Evolutionary conservation across 768 basidiomycete genomes (phyloP), one percentile per base, ranked within the genome.

Genomic region (Suillus tomentosus): DNA sequence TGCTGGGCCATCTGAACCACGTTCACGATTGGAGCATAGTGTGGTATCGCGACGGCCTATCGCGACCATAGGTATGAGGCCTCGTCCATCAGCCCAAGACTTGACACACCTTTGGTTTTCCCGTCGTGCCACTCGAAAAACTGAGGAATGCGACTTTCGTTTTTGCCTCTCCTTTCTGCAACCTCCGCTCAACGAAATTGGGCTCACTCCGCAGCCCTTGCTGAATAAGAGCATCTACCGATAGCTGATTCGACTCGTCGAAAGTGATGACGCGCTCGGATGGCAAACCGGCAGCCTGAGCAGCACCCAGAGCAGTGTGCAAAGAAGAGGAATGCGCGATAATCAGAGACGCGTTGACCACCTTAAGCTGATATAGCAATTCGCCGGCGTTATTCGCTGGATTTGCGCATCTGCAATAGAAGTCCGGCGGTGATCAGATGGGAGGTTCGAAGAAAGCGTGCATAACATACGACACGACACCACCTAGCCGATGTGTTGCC

Each of bases 51-150:
- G 19, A 90, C 88, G 11, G 88, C 91, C 88, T 88, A 40, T 11
- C 19, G 10, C 39, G 24, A 40, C 5, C 9, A 40, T 9, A 40
- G 10, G 15, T 39, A 19, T 34, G 10, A 36, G 15, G 42, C 22
- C 17, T 6, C 34, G 0, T 31, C 68, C 56, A 43, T 45, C 19
- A n/a, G 5, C 22, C 1, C 55, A n/a, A 22, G 2, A 17, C 27
- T 34, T 10, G 10, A 3, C 66, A 58, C 15, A 73, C 73, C 64
- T 74, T 73, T 39, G 74, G 79, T 70, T 74, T 77, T 72, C 89
- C 89, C 17, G 90, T 92, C 27, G 90, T 92, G 9, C 90, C 90
- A 66, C 89, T 90, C 1, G 90, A 91, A 67, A 92, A 89, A 60
- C 82, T 84, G 61, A 91, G 76, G 68, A 91, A 87, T 6, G 91